These are phyloP conservation scores for Metschnikowia lachancei DNA, from an alignment of 805 yeast species.

Conservation along the genomic window DNA sequence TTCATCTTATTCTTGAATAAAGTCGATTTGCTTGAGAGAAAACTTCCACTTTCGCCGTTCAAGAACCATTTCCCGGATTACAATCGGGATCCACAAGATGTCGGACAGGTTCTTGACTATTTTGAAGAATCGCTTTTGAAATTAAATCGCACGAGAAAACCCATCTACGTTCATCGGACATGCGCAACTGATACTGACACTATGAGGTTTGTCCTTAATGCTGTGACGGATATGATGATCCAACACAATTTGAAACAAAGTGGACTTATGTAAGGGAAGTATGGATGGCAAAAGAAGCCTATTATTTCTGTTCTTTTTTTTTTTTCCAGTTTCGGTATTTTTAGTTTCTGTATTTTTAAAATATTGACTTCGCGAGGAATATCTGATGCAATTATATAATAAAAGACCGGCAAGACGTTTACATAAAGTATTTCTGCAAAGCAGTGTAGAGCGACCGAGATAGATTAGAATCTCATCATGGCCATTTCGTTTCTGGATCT, in stretches of 20 bases:
- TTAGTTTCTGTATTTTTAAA: constrained; percentile 26
- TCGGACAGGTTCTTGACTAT: constrained; percentile 64
- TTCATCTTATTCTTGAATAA: constrained; percentile 88
- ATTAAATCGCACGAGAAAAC: constrained; percentile 63
- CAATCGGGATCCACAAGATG: constrained; percentile 58
- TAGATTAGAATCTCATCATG: constrained; percentile 65
- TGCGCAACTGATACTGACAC: constrained; percentile 92
- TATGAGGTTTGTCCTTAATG: constrained; percentile 86
- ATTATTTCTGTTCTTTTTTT: no score
- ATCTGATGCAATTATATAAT: constrained; percentile 21
- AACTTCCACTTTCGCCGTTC: constrained; percentile 65
- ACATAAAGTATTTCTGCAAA: constrained; percentile 8
- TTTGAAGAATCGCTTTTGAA: constrained; percentile 67
- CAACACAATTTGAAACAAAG: constrained; percentile 77
- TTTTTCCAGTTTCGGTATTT: no score
- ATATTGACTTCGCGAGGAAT: constrained; percentile 26
- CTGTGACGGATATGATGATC: constrained; percentile 88
- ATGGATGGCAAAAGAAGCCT: no score
- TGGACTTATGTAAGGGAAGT: constrained; percentile 54
- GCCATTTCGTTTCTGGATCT: constrained; percentile 88
- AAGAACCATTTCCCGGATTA: constrained; percentile 75
- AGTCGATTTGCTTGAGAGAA: constrained; percentile 73
- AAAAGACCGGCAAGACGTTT: constrained; percentile 13
- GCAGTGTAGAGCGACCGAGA: constrained; percentile 2
- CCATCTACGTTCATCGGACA: constrained; percentile 88